Base-by-base conservation (phyloP, 139 green algal species). In the Diplosphaera chodatii region DNA sequence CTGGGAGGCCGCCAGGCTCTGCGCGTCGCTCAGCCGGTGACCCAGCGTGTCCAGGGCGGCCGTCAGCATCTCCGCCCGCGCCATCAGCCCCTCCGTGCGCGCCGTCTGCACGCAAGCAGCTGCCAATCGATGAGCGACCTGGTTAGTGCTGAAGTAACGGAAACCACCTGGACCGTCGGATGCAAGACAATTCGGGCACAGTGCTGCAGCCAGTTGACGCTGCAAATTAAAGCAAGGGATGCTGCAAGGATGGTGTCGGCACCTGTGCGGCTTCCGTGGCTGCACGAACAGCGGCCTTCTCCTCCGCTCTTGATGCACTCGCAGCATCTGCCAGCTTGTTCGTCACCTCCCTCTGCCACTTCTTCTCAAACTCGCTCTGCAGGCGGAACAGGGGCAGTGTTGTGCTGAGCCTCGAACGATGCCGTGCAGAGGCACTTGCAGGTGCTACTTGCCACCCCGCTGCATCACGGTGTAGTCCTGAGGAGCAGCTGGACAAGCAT, bases 361-460 rank as follows among this genome's bases (percentile, higher is more conserved):
- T 75, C 33, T 88, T 79, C 72, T 93, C 83, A 69, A 93, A 93
- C n/a, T 78, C 72, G 8, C 80, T 71, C 73, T 83, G 65, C 40
- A 81, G 56, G 21, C 59, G 5, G 31, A 16, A 33, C 6, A 20
- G 23, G 6, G 33, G 15, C 6, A 32, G 25, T n/a, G 5, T 34
- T 66, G 15, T 6, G 63, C n/a, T 66, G 10, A 2, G 59, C 10
- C 3, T 32, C 20, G 16, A n/a, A n/a, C n/a, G n/a, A n/a, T n/a
- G n/a, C n/a, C n/a, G n/a, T n/a, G n/a, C n/a, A n/a, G n/a, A n/a
- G n/a, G n/a, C n/a, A n/a, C n/a, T n/a, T n/a, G n/a, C n/a, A n/a
- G n/a, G n/a, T n/a, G n/a, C n/a, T n/a, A n/a, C n/a, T n/a, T n/a
- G n/a, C n/a, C n/a, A n/a, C n/a, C n/a, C n/a, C n/a, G n/a, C 37